A percentile compares a stretch with the other conserved stretches of the same genome.
These are phyloP conservation scores for Auriscalpium orientale DNA, from an alignment of 768 basidiomycete genomes.

Conservation along the genomic window DNA sequence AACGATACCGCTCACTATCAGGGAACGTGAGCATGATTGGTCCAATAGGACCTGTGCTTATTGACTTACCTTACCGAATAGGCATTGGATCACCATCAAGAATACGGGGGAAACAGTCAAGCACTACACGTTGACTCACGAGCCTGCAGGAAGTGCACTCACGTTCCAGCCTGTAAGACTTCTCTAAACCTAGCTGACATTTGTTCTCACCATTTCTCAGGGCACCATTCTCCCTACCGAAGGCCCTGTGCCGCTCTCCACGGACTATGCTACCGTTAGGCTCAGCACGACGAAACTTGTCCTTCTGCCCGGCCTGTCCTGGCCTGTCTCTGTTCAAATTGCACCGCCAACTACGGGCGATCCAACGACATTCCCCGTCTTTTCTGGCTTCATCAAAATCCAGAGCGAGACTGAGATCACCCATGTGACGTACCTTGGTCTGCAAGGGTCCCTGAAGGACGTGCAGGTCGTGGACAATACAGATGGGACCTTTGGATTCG, in stretches of 20 bases:
- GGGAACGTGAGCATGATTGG: slow-evolving; percentile 27
- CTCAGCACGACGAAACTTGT: slow-evolving; percentile 39
- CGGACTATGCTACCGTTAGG: slow-evolving; percentile 36
- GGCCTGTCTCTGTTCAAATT: slow-evolving; percentile 37
- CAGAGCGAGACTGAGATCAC: slow-evolving; percentile 27
- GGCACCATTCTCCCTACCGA: slow-evolving; percentile 33
- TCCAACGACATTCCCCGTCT: slow-evolving; percentile 42
- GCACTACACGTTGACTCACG: slow-evolving; percentile 41
- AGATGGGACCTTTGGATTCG: slow-evolving; percentile 36
- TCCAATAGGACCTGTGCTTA: background rate
- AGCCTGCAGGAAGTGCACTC: slow-evolving; percentile 48
- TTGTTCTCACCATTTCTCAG: slow-evolving; percentile 16
- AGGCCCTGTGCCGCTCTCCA: slow-evolving; percentile 45
- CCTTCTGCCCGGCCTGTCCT: slow-evolving; percentile 35
- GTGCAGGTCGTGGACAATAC: slow-evolving; percentile 47
- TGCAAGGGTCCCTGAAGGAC: slow-evolving; percentile 34
- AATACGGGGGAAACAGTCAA: slow-evolving; percentile 40
- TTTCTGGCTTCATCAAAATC: slow-evolving; percentile 48
- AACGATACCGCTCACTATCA: slow-evolving; percentile 59
- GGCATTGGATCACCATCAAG: slow-evolving; percentile 42
- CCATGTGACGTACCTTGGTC: slow-evolving; percentile 43
- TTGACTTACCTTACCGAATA: slow-evolving; percentile 11
- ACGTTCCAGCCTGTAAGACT: slow-evolving; percentile 35
- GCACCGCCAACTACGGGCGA: slow-evolving; percentile 37
- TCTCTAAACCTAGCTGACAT: background rate